Evolutionary conservation across 78 protist genomes (phyloP).

Genomic region (Andalucia godoyi): DNA sequence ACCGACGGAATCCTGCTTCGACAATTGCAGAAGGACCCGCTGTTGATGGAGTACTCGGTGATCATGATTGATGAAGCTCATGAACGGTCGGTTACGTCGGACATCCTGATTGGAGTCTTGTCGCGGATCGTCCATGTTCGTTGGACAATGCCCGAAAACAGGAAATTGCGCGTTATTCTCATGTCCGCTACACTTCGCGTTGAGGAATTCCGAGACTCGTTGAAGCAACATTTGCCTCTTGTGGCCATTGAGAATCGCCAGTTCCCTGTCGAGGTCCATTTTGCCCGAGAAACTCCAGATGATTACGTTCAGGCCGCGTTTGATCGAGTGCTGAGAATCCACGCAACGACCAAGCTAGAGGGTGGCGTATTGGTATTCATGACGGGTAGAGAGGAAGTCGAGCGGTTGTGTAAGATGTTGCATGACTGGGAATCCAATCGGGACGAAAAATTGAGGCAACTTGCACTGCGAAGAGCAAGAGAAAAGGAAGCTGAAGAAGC

Average conservation of each 20-base stretch:
- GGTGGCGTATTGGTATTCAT: conserved; percentile 92
- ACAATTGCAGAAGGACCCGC: conserved; percentile 72
- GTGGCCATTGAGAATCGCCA: conserved; percentile 77
- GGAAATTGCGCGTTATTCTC: conserved; percentile 88
- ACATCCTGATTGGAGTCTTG: conserved; percentile 89
- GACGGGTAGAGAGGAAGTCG: conserved; percentile 86
- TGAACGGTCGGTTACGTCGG: conserved; percentile 51
- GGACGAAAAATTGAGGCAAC: too few species aligned
- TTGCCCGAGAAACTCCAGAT: conserved; percentile 51
- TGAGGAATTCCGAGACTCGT: conserved; percentile 49
- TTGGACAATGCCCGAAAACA: neutral
- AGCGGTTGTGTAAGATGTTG: conserved; percentile 24
- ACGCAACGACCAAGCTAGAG: conserved; percentile 70
- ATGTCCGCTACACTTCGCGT: conserved; percentile 97
- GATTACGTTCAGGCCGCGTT: conserved; percentile 57
- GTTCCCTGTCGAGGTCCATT: conserved; percentile 83
- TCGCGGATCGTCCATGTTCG: conserved; percentile 88
- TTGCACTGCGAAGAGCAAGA: too few species aligned
- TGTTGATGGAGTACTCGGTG: conserved; percentile 58
- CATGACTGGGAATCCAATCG: too few species aligned
- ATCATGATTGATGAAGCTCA: conserved; percentile 98
- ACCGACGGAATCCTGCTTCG: conserved; percentile 84
- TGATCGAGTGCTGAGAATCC: conserved; percentile 62
- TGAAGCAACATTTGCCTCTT: conserved; percentile 63
- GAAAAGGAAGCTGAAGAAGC: conserved; percentile 18